Evolutionary conservation across 495 filamentous ascomycete species (phyloP).

Genomic region (Sphaerosporella brunnea): DNA sequence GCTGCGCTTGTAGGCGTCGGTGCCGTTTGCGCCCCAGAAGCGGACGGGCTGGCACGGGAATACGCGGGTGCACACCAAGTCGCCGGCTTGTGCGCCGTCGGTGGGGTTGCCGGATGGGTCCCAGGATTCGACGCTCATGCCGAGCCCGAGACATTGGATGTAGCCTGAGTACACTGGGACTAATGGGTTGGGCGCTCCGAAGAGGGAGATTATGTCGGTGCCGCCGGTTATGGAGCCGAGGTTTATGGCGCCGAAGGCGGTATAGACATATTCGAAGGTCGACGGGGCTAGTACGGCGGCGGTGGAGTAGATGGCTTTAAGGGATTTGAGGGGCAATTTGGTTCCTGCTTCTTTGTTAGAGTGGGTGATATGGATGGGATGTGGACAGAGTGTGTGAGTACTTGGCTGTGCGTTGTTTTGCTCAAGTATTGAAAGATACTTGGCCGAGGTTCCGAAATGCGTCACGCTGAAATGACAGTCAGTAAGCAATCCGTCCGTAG

Average conservation of each 20-base stretch:
- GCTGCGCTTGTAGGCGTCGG: conserved; percentile 53
- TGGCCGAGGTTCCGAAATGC: conserved; percentile 83
- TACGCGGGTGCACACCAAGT: conserved; percentile 69
- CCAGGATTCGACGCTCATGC: conserved; percentile 72
- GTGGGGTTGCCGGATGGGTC: conserved; percentile 42
- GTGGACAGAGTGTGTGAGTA: conserved; percentile 32
- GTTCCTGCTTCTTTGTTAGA: neutral
- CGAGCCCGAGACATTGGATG: conserved; percentile 76
- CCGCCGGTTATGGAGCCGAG: conserved; percentile 23
- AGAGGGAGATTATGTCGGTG: conserved; percentile 87
- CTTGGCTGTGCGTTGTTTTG: conserved; percentile 52
- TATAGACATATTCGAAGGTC: conserved; percentile 78
- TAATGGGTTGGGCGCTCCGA: conserved; percentile 69
- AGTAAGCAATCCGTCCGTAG: too few species aligned
- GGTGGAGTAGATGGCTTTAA: conserved; percentile 77
- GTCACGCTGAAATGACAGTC: conserved; percentile 39
- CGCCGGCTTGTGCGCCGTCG: conserved; percentile 54
- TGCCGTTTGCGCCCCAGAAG: conserved; percentile 65
- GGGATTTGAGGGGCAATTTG: conserved; percentile 30
- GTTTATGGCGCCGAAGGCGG: conserved; percentile 42
- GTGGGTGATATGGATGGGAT: conserved; percentile 28
- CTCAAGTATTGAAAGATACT: conserved; percentile 82
- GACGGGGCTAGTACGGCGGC: conserved; percentile 81
- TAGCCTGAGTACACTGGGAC: conserved; percentile 76
- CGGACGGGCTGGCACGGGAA: conserved; percentile 82